phyloP scores from a whole-genome alignment of 1,139 yeast species.

The Sugiyamaella grinbergsii region DNA sequence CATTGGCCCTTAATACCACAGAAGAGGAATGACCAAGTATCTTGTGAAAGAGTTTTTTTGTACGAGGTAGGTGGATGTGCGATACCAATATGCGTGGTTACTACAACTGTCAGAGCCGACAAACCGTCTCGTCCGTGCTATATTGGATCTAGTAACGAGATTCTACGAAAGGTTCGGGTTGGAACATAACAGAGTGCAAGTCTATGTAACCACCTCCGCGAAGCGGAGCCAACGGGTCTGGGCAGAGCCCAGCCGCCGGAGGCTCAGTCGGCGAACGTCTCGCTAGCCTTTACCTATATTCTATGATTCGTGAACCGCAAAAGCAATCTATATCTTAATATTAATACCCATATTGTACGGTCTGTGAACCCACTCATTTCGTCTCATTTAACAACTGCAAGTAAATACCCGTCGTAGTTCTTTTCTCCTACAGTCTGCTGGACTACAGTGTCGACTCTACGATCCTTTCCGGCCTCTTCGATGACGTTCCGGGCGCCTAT shows the following conservation, averaged over 20 bases:
- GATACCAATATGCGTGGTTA: not conserved
- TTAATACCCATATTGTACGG: too few species aligned
- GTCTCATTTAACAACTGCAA: constrained; percentile 22
- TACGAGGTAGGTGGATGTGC: constrained; percentile 10
- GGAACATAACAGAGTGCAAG: not conserved
- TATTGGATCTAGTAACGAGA: constrained; percentile 13
- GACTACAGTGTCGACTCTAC: constrained; percentile 24
- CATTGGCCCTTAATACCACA: constrained; percentile 13
- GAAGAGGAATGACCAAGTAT: constrained; percentile 10
- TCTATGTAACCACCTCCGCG: not conserved
- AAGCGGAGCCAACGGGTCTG: too few species aligned
- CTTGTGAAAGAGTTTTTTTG: not conserved
- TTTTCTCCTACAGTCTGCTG: constrained; percentile 28
- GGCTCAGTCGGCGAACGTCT: not conserved
- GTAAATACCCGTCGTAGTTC: constrained; percentile 26
- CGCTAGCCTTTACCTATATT: not conserved
- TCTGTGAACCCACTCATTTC: not conserved
- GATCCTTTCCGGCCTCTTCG: constrained; percentile 24
- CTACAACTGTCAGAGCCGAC: constrained; percentile 10
- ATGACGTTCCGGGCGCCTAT: constrained; percentile 22
- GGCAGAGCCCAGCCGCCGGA: too few species aligned
- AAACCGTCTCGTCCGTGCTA: constrained; percentile 5
- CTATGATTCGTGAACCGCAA: constrained; percentile 8
- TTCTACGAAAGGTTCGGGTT: constrained; percentile 16
- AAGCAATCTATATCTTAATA: too few species aligned